Conservation (phyloP, 805 yeast genomes). For the Ogataea ramenticola region DNA sequence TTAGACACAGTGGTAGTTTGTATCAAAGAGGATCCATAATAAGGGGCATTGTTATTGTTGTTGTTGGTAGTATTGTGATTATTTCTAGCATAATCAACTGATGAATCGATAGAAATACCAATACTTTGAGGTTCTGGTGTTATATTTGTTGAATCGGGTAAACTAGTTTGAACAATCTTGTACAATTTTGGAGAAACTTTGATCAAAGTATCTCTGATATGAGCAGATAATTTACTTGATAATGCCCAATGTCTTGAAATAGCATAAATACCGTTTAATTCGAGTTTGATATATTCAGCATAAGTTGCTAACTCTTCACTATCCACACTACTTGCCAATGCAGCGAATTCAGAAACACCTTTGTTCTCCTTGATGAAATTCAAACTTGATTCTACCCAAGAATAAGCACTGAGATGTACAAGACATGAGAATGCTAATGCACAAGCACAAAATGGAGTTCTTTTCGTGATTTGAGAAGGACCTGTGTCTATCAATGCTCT, state of each 20-base stretch:
- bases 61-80: no score
- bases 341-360: slow-evolving; percentile 5
- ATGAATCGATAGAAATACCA: not conserved
- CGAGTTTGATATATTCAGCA: slow-evolving; percentile 41
- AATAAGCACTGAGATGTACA: slow-evolving; percentile 45
- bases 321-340: slow-evolving; percentile 20
- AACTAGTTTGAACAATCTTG: slow-evolving; percentile 27
- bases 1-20: no score
- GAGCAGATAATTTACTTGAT: slow-evolving; percentile 38
- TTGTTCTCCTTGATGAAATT: slow-evolving; percentile 8
- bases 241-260: slow-evolving; percentile 46
- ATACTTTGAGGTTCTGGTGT: not conserved
- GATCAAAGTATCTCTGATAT: slow-evolving; percentile 37
- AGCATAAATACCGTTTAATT: slow-evolving; percentile 40
- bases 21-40: no score
- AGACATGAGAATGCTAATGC: slow-evolving; percentile 45
- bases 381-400: slow-evolving; percentile 41
- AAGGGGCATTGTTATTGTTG: no score
- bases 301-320: slow-evolving; percentile 34
- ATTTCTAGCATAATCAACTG: no score
- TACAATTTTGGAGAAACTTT: slow-evolving; percentile 36
- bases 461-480: slow-evolving; percentile 32
- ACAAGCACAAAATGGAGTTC: slow-evolving; percentile 48
- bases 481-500: slow-evolving; percentile 40
- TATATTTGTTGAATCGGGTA: slow-evolving; percentile 10